Conservation (phyloP, 2,329 filamentous ascomycete genomes). For the Graphilbum fragrans region DNA sequence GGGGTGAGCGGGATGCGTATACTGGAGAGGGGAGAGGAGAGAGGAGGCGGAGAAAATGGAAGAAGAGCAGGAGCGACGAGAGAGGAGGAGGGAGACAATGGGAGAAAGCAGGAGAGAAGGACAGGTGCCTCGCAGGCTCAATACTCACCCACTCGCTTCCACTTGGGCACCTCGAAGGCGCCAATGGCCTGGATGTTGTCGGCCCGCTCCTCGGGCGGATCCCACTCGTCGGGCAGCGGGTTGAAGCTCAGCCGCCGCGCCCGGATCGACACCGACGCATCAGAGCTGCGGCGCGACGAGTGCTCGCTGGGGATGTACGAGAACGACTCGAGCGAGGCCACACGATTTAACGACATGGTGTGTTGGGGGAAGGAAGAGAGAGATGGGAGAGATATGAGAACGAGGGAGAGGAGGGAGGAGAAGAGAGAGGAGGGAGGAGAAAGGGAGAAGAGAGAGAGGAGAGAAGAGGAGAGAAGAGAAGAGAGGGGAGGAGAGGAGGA, state of each 20-base stretch:
- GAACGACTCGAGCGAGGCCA: slow-evolving; percentile 41
- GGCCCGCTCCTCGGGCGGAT: slow-evolving; percentile 26
- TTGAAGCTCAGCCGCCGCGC: slow-evolving; percentile 41
- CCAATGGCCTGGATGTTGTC: slow-evolving; percentile 33
- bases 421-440: neutral
- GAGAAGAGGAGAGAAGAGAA: neutral
- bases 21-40: neutral
- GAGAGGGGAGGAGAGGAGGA: neutral
- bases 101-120: too few relatives aligned
- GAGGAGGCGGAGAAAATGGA: neutral
- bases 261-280: slow-evolving; percentile 36
- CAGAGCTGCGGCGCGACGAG: slow-evolving; percentile 27
- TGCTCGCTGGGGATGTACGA: slow-evolving; percentile 25
- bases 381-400: neutral
- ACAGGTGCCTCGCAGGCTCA: neutral
- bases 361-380: neutral
- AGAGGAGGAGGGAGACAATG: neutral
- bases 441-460: neutral
- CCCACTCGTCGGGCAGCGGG: slow-evolving; percentile 39
- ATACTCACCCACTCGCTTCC: slow-evolving; percentile 39
- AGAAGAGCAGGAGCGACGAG: neutral
- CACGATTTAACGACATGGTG: slow-evolving; percentile 39
- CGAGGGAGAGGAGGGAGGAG: neutral
- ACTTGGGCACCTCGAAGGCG: slow-evolving; percentile 40
- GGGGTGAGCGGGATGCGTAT: neutral